Base-by-base conservation (phyloP, 2,329 filamentous ascomycete genomes). In the Diplodia seriata region DNA sequence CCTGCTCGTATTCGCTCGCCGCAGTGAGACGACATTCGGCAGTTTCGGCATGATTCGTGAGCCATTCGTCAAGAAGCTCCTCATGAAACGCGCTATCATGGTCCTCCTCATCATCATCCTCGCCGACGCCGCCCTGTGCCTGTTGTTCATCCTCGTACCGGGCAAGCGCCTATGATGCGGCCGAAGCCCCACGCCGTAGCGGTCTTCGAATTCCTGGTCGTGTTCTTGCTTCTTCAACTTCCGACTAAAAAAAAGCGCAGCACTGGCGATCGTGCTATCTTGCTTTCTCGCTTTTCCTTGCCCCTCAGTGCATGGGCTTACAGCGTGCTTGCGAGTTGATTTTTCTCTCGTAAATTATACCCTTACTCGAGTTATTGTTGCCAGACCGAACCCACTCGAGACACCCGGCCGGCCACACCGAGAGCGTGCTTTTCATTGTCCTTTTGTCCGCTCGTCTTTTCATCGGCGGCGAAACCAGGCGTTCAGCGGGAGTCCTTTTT, bases 11-110 rank as follows among this genome's bases (percentile, higher is more conserved):
- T 85, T 98, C 23, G 79, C 91, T n/a, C 94, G 94, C 43, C 90
- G 90, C 78, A 97, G 94, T 82, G 96, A 99, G 82, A 97, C 98
- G 81, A 97, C 94, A 0, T 93, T 97, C 62, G 94, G 97, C 85
- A 91, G 90, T 79, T 97, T 96, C 83, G 91, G 91, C 29, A 87
- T 88, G 50, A 92, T 98, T 71, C 89, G 91, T 67, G 95, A 99
- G 80, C 92, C 93, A 0, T 99, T 95, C 76, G 91, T 99, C 67
- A 90, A 92, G 71, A 91, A 89, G 75, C 88, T 98, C 23, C 86
- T 99, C 67, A 89, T 88, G 72, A 94, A 94, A 77, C 90, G 95
- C 68, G 90, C 95, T 0, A 76, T 92, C 53, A 93, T 95, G 82
- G 92, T 95, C 15, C 81, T 97, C 15, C 83, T 87, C 9, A 86